Base-by-base conservation (phyloP, 2,329 filamentous ascomycete species). In the Alternaria hordeiaustralica region DNA sequence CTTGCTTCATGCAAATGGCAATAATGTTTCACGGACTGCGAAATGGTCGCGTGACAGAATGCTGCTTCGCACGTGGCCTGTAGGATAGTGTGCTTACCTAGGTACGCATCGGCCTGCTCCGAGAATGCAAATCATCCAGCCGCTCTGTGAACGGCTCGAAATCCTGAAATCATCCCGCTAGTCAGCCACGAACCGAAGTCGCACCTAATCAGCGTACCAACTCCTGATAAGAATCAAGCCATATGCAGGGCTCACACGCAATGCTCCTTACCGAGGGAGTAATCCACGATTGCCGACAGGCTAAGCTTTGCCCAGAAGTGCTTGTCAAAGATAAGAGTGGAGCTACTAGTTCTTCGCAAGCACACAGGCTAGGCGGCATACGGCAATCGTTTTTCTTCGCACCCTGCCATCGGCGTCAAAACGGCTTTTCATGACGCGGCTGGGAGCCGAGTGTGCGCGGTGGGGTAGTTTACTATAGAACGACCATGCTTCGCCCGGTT, bases 251-350 rank as follows among this genome's bases (percentile, higher is more conserved):
- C 43, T 12, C 41, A 57, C 20, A n/a, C 26, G 44, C 44, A 46
- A 11, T 13, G 33, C 33, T 53, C 15, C 23, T 28, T 53, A 36
- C 49, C 49, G 49, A 36, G 28, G 20, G 49, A 41, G 33, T 18
- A 25, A 21, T 12, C 49, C 5, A 36, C 23, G 20, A 53, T 53
- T 36, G 28, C 49, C 30, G 28, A n/a, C 20, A 36, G 20, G 23
- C 61, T 55, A 64, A 68, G 61, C 62, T 65, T 62, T 63, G 63
- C 63, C 60, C 50, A 63, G 62, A 61, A 68, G 67, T 53, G 64
- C 66, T 70, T 69, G 62, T 61, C 41, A 26, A 11, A 41, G 66
- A 69, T 71, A 71, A 69, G 68, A 65, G 63, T 68, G 65, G 66
- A 54, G 57, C 58, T 33, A n/a, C 21, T 45, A 36, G 56, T 51